These are phyloP conservation scores for Malassezia furfur DNA, from an alignment of 1,284 basidiomycete genomes.

Conservation along the genomic window DNA sequence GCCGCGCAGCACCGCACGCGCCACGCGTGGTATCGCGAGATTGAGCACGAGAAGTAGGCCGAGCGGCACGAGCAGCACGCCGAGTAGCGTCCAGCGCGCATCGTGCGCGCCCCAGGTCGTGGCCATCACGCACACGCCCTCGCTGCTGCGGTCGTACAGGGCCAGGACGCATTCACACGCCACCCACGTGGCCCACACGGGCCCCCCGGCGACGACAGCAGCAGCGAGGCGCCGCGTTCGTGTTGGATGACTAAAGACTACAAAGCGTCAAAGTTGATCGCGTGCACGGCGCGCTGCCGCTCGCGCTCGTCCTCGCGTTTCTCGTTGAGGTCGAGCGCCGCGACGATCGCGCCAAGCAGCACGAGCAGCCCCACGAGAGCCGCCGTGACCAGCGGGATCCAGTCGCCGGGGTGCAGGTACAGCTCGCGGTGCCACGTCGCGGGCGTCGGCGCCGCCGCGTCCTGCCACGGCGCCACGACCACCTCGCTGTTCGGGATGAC, in stretches of 20 bases:
- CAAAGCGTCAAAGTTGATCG: slow-evolving; percentile 92
- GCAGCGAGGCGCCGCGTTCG: neutral
- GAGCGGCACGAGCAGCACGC: neutral
- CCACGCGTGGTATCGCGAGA: slow-evolving; percentile 3
- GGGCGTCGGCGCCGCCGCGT: slow-evolving; percentile 48
- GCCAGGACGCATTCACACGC: neutral
- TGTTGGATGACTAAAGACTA: slow-evolving; percentile 46
- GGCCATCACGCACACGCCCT: too few relatives aligned
- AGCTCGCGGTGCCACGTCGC: slow-evolving; percentile 73
- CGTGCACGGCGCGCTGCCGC: slow-evolving; percentile 71
- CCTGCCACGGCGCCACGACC: slow-evolving; percentile 72
- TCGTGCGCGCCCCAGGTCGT: too few relatives aligned
- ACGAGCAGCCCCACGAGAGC: slow-evolving; percentile 68
- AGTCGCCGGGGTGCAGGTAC: slow-evolving; percentile 85
- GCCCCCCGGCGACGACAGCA: neutral
- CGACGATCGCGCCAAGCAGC: slow-evolving; percentile 69
- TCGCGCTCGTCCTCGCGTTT: slow-evolving; percentile 87
- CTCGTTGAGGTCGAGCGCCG: slow-evolving; percentile 79
- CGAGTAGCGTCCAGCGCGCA: neutral
- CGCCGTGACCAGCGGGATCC: slow-evolving; percentile 92
- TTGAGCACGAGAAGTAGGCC: slow-evolving; percentile 7
- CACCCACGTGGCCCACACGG: neutral
- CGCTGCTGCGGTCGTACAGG: too few relatives aligned
- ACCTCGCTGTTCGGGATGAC: slow-evolving; percentile 95
- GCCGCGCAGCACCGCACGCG: slow-evolving; percentile 1